Base-by-base conservation (phyloP, 139 green algal species). In the Micractinium conductrix region DNA sequence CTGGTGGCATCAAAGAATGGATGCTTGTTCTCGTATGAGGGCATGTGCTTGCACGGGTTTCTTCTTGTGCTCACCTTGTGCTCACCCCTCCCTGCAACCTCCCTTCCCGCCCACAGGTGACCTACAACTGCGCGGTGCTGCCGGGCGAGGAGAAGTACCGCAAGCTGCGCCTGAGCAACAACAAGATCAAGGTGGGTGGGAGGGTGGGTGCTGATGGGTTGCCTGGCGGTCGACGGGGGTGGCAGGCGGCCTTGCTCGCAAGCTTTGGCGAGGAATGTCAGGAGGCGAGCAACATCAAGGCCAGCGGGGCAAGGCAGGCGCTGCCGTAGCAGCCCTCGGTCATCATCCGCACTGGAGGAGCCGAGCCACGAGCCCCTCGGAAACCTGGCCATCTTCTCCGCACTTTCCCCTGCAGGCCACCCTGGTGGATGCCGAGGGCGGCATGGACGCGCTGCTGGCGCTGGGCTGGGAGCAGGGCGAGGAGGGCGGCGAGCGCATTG, bases 401-500 rank as follows among this genome's bases (percentile, higher is more conserved):
- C n/a, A n/a, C n/a, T n/a, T n/a, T n/a, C n/a, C n/a, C n/a, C n/a
- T n/a, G n/a, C n/a, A 63, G 3, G 62, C 78, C 0, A 33, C 37
- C 4, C 73, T 92, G 7, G 58, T 74, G 0, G 63, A 92, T 17
- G 73, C 38, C 5, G 44, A 76, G 30, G 84, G 85, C 17, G 89
- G 84, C 22, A 42, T 92, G 75, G 74, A 78, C 22, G 69, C 58
- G 9, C 60, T 92, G 58, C 48, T 58, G 14, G 60, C 70, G 43
- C 68, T 92, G 79, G 89, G 89, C 24, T 92, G 89, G 89, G 40
- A 74, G 63, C 40, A 76, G 33, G 84, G 70, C 26, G 38, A 89
- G 63, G 86, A 89, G 28, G 67, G 53, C 16, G 88, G 85, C 22
- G 69, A 74, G 38, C 80, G 73, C 30, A 45, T 80, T 17, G 71